A percentile compares a stretch with the other conserved stretches of the same genome.
These are phyloP conservation scores for Talaromyces verruculosus DNA, from an alignment of 2,329 filamentous ascomycete species.

Conservation along the genomic window DNA sequence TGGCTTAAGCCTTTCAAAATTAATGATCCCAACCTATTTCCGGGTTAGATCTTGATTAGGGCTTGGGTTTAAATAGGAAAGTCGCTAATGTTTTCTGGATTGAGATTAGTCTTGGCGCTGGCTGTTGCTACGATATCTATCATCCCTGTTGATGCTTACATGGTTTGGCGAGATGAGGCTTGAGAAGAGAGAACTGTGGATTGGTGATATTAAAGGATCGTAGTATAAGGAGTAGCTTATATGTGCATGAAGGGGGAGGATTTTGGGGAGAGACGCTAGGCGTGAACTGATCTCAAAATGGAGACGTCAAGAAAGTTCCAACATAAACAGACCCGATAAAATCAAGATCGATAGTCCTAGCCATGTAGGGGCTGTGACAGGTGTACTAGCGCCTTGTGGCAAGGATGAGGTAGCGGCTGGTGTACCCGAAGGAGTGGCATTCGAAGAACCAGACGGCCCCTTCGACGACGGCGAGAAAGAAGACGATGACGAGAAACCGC, in stretches of 20 bases:
- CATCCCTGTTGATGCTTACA: neutral
- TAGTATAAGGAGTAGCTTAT: neutral
- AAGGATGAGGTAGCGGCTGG: slow-evolving; percentile 4
- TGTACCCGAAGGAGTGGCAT: neutral
- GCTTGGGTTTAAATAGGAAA: neutral
- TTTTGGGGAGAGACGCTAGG: neutral
- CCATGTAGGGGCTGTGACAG: neutral
- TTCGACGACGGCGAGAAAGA: neutral
- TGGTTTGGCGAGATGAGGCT: neutral
- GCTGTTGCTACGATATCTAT: neutral
- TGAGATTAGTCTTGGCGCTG: neutral
- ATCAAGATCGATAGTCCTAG: neutral
- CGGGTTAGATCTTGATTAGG: neutral
- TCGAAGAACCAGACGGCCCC: neutral
- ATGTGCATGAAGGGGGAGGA: neutral
- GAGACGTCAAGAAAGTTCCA: neutral
- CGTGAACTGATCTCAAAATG: neutral
- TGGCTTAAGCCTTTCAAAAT: neutral
- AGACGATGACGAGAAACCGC: slow-evolving; percentile 11
- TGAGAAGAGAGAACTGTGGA: neutral
- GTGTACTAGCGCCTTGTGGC: neutral
- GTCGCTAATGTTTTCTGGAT: neutral
- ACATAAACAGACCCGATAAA: neutral
- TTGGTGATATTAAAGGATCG: neutral
- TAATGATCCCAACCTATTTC: neutral